Percentiles rank a stretch among this genome's conserved stretches.
Conservation (phyloP, 768 basidiomycete genomes). For the Tylopilus subfusipes region DNA sequence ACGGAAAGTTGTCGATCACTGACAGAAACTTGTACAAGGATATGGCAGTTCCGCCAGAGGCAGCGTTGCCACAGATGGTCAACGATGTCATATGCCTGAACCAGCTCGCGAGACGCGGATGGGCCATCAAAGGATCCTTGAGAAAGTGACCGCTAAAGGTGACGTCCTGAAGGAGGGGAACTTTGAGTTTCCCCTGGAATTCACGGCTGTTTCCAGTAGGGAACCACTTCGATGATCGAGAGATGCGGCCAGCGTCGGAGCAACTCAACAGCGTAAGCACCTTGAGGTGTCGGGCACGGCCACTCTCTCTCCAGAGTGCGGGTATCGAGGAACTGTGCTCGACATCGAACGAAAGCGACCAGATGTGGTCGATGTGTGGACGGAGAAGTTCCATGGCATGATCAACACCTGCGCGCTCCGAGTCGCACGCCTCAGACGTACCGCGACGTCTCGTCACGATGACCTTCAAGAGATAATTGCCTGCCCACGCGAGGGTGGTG, state of each 20-base stretch:
- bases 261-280: constrained; percentile 3
- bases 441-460: constrained; percentile 4
- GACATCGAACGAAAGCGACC: constrained; percentile 11
- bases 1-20: constrained; percentile 1
- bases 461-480: constrained; percentile 1
- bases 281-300: neutral
- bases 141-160: constrained; percentile 3
- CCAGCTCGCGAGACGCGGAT: constrained; percentile 4
- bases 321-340: constrained; percentile 1
- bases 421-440: neutral
- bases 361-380: neutral
- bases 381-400: constrained; percentile 1
- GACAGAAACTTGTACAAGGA: constrained; percentile 6
- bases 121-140: constrained; percentile 2
- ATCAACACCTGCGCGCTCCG: neutral
- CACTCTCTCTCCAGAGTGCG: constrained; percentile 8
- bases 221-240: neutral
- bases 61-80: neutral
- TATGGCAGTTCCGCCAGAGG: neutral
- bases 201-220: neutral
- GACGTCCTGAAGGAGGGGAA: neutral
- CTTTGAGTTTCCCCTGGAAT: constrained; percentile 4
- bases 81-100: constrained; percentile 4
- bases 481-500: constrained; percentile 3
- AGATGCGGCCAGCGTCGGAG: neutral